Conservation (phyloP, 1,284 basidiomycete genomes). For the Sporisorium scitamineum region DNA sequence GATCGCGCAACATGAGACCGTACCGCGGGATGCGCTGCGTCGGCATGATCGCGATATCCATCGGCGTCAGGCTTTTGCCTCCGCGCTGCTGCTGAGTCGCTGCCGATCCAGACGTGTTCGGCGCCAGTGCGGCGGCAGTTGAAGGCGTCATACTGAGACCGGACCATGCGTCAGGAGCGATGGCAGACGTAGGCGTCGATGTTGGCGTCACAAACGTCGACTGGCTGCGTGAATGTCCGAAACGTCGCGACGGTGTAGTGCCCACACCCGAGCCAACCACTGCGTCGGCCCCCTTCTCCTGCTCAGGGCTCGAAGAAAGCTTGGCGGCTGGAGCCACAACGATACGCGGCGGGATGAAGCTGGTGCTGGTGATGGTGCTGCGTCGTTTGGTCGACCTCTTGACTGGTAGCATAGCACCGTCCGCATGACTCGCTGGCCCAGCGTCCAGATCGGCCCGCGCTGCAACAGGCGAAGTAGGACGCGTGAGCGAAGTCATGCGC, state of each 20-base stretch:
- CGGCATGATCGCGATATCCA: constrained; percentile 66
- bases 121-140: background rate
- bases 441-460: background rate
- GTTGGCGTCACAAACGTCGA: constrained; percentile 29
- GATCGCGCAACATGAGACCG: constrained; percentile 59
- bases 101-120: no score
- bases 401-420: constrained; percentile 9
- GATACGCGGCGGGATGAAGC: constrained; percentile 21
- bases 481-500: constrained; percentile 44
- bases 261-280: background rate
- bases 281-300: constrained; percentile 11
- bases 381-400: constrained; percentile 34
- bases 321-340: constrained; percentile 9
- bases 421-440: background rate
- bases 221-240: constrained; percentile 34
- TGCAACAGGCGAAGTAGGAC: constrained; percentile 28
- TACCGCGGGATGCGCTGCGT: constrained; percentile 65
- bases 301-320: constrained; percentile 14
- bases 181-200: constrained; percentile 14
- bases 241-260: constrained; percentile 6
- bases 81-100: background rate
- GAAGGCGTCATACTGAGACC: background rate
- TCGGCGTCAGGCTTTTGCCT: constrained; percentile 55
- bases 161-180: constrained; percentile 10
- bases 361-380: constrained; percentile 41